These are phyloP conservation scores for Chaetomium fimeti DNA, from an alignment of 495 filamentous ascomycete species.

Conservation along the genomic window DNA sequence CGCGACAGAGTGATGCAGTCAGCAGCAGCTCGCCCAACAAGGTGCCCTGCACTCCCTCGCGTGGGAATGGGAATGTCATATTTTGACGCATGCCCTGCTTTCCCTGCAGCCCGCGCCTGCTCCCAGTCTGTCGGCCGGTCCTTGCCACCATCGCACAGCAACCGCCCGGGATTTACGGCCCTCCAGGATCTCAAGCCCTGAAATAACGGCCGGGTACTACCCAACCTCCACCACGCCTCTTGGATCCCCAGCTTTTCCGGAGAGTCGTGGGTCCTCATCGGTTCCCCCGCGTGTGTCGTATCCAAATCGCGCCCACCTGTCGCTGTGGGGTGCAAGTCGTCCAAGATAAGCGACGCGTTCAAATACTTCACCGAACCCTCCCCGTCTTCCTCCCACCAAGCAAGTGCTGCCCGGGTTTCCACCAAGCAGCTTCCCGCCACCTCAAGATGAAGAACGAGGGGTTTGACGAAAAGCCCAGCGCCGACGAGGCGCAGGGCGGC, in stretches of 20 bases:
- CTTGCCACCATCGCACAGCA: background rate
- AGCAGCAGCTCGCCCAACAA: background rate
- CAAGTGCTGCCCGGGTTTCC: background rate
- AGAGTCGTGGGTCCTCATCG: background rate
- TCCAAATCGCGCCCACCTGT: background rate
- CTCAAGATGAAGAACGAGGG: slow-evolving; percentile 16
- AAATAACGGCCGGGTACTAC: slow-evolving; percentile 5
- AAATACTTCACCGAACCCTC: background rate
- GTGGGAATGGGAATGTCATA: too few species aligned
- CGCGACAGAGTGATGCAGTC: slow-evolving; percentile 6
- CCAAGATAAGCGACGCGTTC: slow-evolving; percentile 10
- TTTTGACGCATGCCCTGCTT: background rate
- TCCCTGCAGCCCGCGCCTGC: background rate
- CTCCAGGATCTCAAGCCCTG: background rate
- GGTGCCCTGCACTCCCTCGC: too few species aligned
- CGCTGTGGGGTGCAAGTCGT: slow-evolving; percentile 6
- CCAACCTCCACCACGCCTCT: background rate
- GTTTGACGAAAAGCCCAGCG: slow-evolving; percentile 4
- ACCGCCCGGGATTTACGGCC: background rate
- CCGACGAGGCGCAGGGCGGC: slow-evolving; percentile 21
- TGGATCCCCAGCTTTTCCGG: slow-evolving; percentile 12
- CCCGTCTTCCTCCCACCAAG: background rate
- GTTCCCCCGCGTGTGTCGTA: background rate
- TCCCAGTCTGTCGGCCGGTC: background rate
- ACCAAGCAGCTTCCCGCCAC: background rate